Percentiles rank a stretch among this genome's conserved stretches.
Conservation (phyloP, 805 yeast species). For the Kodamaea nitidulidarum region DNA sequence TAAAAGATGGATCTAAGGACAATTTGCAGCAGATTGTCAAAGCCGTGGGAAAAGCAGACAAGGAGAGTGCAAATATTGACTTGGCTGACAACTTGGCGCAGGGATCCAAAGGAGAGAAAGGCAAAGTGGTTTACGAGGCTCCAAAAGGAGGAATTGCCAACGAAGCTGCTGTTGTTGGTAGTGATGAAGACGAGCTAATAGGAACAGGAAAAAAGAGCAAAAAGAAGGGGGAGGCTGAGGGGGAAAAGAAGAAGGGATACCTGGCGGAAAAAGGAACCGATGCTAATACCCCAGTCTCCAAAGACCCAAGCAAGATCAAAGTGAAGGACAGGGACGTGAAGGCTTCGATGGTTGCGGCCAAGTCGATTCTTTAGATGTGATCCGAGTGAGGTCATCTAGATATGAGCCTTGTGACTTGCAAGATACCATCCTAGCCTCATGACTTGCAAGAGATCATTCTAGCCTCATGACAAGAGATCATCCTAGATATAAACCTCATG, state of each 20-base stretch:
- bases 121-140: conserved; percentile 39
- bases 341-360: not conserved
- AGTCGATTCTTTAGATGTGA: not conserved
- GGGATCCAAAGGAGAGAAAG: conserved; percentile 37
- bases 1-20: not conserved
- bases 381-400: too few species aligned
- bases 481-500: too few species aligned
- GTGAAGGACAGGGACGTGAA: conserved; percentile 8
- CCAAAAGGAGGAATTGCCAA: conserved; percentile 47
- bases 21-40: conserved; percentile 27
- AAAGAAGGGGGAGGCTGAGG: conserved; percentile 2
- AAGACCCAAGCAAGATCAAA: conserved; percentile 5
- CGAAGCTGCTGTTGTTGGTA: conserved; percentile 42
- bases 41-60: conserved; percentile 28
- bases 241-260: conserved; percentile 11
- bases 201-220: conserved; percentile 18
- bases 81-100: conserved; percentile 38
- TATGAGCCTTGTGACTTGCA: too few species aligned
- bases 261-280: conserved; percentile 9
- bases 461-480: too few species aligned
- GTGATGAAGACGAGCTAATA: conserved; percentile 29
- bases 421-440: too few species aligned
- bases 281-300: not conserved
- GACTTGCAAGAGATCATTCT: too few species aligned
- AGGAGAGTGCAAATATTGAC: conserved; percentile 29